Evolutionary conservation across 2,329 filamentous ascomycete genomes (phyloP).

Genomic region (Ilyonectria mors-panacis): DNA sequence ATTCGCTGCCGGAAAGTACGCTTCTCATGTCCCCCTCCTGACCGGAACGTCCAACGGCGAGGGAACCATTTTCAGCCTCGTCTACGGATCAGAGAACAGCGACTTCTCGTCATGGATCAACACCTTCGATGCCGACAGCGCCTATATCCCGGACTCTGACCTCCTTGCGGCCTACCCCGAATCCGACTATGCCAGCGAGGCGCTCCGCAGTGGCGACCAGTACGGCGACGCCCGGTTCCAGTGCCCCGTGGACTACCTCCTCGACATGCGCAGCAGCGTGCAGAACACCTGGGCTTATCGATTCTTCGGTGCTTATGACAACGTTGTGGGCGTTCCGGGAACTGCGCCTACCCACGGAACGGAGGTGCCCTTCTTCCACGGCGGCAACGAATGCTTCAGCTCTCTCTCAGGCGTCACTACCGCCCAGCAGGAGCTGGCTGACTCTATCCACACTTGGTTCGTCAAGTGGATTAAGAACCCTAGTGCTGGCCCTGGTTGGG

Average conservation of each 20-base stretch:
- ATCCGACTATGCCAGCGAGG: constrained; percentile 54
- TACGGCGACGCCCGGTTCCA: constrained; percentile 63
- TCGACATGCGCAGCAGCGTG: constrained; percentile 54
- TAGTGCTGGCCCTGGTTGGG: constrained; percentile 58
- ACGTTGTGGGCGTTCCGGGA: constrained; percentile 52
- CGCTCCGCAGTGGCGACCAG: constrained; percentile 59
- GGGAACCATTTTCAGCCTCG: constrained; percentile 55
- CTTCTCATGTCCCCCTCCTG: constrained; percentile 54
- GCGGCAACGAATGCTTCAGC: constrained; percentile 60
- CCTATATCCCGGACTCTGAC: constrained; percentile 36
- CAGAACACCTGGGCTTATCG: constrained; percentile 61
- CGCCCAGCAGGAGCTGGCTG: constrained; percentile 57
- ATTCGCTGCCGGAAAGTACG: constrained; percentile 43
- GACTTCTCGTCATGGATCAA: constrained; percentile 48
- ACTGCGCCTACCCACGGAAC: constrained; percentile 47
- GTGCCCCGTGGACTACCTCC: constrained; percentile 57
- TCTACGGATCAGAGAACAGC: constrained; percentile 51
- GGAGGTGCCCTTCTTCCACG: constrained; percentile 62
- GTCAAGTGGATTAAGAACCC: constrained; percentile 62
- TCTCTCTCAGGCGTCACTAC: constrained; percentile 52
- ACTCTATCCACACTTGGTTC: constrained; percentile 60
- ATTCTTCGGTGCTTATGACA: constrained; percentile 60
- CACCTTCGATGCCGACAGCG: constrained; percentile 43
- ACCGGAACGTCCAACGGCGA: constrained; percentile 55
- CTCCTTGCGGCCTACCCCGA: constrained; percentile 39